Conservation (phyloP, 2,329 filamentous ascomycete genomes). For the Sclerotinia borealis region DNA sequence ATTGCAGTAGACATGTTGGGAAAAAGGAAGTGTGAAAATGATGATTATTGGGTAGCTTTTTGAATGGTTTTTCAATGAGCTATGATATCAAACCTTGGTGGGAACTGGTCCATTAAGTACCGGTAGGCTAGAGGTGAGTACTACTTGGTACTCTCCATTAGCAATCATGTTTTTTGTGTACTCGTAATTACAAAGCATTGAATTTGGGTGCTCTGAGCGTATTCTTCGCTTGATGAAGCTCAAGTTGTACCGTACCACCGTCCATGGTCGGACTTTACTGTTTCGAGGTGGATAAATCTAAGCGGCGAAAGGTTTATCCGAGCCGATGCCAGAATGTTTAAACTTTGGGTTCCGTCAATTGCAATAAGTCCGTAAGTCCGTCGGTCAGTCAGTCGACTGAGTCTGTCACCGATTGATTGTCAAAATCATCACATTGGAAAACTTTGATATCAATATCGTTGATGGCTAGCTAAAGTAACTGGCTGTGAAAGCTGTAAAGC, state of each 20-base stretch:
- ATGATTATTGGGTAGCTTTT: neutral
- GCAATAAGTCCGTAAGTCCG: too few relatives aligned
- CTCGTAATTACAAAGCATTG: neutral
- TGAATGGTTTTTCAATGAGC: too few relatives aligned
- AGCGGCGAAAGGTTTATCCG: neutral
- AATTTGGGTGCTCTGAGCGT: neutral
- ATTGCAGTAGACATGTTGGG: conserved; percentile 15
- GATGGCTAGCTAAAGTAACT: too few relatives aligned
- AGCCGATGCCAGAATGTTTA: neutral
- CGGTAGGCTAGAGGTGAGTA: neutral
- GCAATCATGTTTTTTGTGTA: neutral
- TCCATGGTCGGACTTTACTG: neutral
- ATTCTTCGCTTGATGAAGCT: neutral
- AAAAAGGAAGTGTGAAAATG: neutral
- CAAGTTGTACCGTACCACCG: too few relatives aligned
- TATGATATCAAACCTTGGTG: neutral
- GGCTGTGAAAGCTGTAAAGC: neutral
- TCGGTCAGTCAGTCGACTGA: too few relatives aligned
- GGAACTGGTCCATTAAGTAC: neutral
- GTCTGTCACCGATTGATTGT: neutral
- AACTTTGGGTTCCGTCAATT: too few relatives aligned
- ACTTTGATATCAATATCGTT: neutral
- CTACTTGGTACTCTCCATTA: neutral
- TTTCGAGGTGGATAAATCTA: neutral
- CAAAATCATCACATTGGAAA: neutral